Evolutionary conservation across 768 basidiomycete species (phyloP), one percentile per base, ranked within the genome.

Genomic region (Suillus subluteus): DNA sequence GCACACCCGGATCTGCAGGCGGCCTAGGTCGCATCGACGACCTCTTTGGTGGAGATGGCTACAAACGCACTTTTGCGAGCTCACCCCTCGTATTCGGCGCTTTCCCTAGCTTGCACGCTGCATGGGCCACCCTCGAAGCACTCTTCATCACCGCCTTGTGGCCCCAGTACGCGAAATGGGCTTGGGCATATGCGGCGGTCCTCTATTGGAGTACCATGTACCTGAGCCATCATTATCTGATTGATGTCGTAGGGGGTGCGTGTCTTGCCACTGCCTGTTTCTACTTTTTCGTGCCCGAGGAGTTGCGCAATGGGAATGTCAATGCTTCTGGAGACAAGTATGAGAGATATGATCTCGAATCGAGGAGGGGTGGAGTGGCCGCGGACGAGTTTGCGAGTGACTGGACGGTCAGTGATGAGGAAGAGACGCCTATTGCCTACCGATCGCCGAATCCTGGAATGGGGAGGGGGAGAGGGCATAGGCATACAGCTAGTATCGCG

Each of bases 141-240:
- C 85, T 99, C 59, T 96, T 96, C 84, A 79, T 98, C 63, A 88
- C 92, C 23, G 95, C 99, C 79, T 98, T 99, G 81, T 99, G 98
- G 87, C 93, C 94, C 0, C 83, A 85, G 67, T 84, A 83, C 40
- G 82, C 86, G 1, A 81, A 80, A 3, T 89, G 84, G 69, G 88
- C 89, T 30, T 98, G 95, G 94, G 82, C 79, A 1, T 99, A 99
- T 79, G 90, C 89, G 3, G 88, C 87, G 7, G 80, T 94, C 21
- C 86, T 99, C 5, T 99, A 97, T 77, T 99, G 98, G 98, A 90
- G 94, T 12, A 98, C 97, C 30, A 99, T 99, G 97, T 98, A 97
- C 82, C 91, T 97, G 72, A 94, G 94, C 4, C 95, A 98, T 78
- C 97, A 99, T 81, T 99, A 99, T 83, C 91, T 99, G 74, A 96